Conservation (phyloP, 108 stramenopile genomes). For the Nitzschia sp. region DNA sequence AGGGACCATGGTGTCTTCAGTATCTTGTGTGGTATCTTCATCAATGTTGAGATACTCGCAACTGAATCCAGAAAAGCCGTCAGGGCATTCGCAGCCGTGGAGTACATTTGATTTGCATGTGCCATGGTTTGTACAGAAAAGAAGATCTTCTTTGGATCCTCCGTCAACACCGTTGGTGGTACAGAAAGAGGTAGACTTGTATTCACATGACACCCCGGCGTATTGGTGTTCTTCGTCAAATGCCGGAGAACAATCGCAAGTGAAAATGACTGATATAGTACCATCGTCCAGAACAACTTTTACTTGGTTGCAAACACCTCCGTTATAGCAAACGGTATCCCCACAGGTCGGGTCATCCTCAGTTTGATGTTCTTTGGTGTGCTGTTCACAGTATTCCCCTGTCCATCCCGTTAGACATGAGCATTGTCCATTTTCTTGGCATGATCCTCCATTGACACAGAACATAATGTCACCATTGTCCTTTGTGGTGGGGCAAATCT, state of each 20-base stretch:
- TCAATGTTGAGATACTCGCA: slow-evolving; percentile 35
- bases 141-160: slow-evolving; percentile 1
- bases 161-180: slow-evolving; percentile 5
- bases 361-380: slow-evolving; percentile 5
- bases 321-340: slow-evolving; percentile 45
- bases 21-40: slow-evolving; percentile 11
- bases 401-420: slow-evolving; percentile 12
- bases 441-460: slow-evolving; percentile 49
- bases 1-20: not conserved
- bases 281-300: slow-evolving; percentile 2
- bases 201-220: slow-evolving; percentile 33
- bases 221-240: slow-evolving; percentile 24
- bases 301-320: slow-evolving; percentile 32
- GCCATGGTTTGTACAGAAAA: slow-evolving; percentile 34
- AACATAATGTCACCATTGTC: slow-evolving; percentile 19
- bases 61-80: slow-evolving; percentile 35
- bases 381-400: slow-evolving; percentile 11
- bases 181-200: slow-evolving; percentile 31
- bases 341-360: slow-evolving; percentile 32
- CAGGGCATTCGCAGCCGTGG: slow-evolving; percentile 32
- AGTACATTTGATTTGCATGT: slow-evolving; percentile 14
- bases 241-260: slow-evolving; percentile 54
- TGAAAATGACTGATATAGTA: slow-evolving; percentile 1
- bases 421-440: slow-evolving; percentile 21
- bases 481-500: slow-evolving; percentile 11